Base-by-base conservation (phyloP, 2,329 filamentous ascomycete genomes). In the Cryoendolithus antarcticus region DNA sequence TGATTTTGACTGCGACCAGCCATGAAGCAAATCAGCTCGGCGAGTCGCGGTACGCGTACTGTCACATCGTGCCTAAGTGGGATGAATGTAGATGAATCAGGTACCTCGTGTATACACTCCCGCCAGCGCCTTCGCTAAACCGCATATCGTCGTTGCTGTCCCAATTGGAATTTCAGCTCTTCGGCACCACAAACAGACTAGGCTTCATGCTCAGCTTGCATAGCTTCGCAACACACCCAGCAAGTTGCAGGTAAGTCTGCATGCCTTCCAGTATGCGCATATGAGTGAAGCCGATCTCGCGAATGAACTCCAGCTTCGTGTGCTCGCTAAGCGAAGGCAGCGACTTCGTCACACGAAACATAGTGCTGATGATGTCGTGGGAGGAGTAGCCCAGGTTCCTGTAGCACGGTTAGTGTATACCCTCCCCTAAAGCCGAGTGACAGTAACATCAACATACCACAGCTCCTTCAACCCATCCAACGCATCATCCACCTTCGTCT, bases 191-290 rank as follows among this genome's bases (percentile, higher is more conserved):
- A 57, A 95, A 95, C 44, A 82, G 72, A 58, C 82, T 80, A 3
- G 86, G 82, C 55, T 93, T 84, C 89, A 98, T 96, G 62, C 95
- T 95, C 60, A 96, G 80, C 69, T 82, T 93, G 66, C 86, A 91
- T 41, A 98, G 69, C 53, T 89, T 80, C 10, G 85, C 86, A 13
- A 98, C 73, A 58, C 89, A 96, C 8, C 89, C 91, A 56, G 86
- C 93, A 34, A 98, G 71, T 62, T 98, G 91, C 42, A 98, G 72
- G 46, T 95, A 73, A 6, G 89, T 95, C 64, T 96, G 89, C 15
- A 98, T 85, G 24, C 91, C 91, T 58, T 98, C 91, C n/a, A 98
- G 68, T 40, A 98, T 89, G 61, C 93, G 88, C 91, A 98, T 98
- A 59, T 98, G 91, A 2, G 91, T 93, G 62, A 96, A 96, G 38